Evolutionary conservation across 1,139 yeast genomes (phyloP), one percentile per base, ranked within the genome.

Genomic region (Taiozyma sp.): DNA sequence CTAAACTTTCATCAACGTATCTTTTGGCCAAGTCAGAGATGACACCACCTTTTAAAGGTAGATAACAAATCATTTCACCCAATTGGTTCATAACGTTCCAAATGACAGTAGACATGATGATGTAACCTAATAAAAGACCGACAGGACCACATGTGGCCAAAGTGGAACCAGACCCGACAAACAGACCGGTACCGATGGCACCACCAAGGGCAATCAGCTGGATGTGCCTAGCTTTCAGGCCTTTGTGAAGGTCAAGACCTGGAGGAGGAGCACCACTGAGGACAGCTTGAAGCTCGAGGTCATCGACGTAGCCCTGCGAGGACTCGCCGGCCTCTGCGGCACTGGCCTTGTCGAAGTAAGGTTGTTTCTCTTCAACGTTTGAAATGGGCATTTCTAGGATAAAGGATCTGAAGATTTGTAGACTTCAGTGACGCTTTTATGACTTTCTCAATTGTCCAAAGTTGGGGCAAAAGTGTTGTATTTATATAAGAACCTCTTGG

Each of bases 1-100:
- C 92, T 54, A 84, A 74, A 2, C 93, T 83, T 51, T 84, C 87
- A 67, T 81, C 85, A 34, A 75, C 76, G 63, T 80, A 80, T 50
- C 83, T 67, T 27, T 79, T 79, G 1, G 83, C 79, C 53, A 81
- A 57, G 44, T 80, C 66, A 76, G 70, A 61, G 76, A 81, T 10
- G 80, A 85, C 22, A 93, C 58, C 68, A 62, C 69, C 70, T 30
- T 59, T 57, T 36, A 63, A 57, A 22, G 88, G 88, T 48, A 81
- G 69, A 56, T 74, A 81, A 9, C 82, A 73, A 16, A 82, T 79
- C 84, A 83, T 81, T 62, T 81, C 89, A 24, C 81, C 85, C 53
- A 83, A 66, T 65, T 74, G 72, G 57, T 79, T 80, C 81, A 81
- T 79, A 46, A 82, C 79, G 34, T 75, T 70, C 70, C 74, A 82